A percentile compares a stretch with the other conserved stretches of the same genome.
These are phyloP conservation scores for Vicia villosa DNA, from an alignment of 306 rosid genomes.

Conservation along the genomic window DNA sequence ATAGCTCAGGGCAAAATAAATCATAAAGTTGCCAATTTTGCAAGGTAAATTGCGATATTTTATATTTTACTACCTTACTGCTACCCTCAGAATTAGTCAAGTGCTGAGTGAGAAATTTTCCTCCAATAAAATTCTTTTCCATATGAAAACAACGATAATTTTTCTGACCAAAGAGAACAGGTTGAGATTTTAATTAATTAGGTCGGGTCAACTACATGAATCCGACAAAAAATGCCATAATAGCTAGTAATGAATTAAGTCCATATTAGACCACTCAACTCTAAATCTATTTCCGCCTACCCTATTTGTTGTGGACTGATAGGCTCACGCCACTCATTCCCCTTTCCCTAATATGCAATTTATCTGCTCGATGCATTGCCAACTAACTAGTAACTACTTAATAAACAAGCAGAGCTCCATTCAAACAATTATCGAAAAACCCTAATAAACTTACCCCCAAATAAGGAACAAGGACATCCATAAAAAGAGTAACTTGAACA, in stretches of 20 bases:
- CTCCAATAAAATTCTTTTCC: background rate
- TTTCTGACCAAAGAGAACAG: constrained; percentile 16
- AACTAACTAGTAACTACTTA: constrained; percentile 26
- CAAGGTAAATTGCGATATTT: background rate
- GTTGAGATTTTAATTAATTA: background rate
- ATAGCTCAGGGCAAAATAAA: background rate
- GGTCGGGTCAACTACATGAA: background rate
- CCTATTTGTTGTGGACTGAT: background rate
- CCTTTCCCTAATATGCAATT: background rate
- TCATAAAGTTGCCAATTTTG: background rate
- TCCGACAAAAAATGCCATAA: background rate
- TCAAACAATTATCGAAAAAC: constrained; percentile 11
- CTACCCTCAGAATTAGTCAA: background rate
- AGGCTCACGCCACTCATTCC: background rate
- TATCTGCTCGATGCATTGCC: background rate
- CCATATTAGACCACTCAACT: background rate
- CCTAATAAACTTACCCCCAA: constrained; percentile 1
- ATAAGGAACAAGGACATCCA: background rate
- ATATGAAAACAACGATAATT: background rate
- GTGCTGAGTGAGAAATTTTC: background rate
- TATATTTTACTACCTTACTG: background rate
- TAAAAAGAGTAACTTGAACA: constrained; percentile 14
- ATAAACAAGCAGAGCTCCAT: background rate
- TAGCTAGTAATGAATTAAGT: background rate
- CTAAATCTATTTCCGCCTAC: background rate